These are phyloP conservation scores for Ogataea ganodermae DNA, from an alignment of 805 yeast species.

Conservation along the genomic window DNA sequence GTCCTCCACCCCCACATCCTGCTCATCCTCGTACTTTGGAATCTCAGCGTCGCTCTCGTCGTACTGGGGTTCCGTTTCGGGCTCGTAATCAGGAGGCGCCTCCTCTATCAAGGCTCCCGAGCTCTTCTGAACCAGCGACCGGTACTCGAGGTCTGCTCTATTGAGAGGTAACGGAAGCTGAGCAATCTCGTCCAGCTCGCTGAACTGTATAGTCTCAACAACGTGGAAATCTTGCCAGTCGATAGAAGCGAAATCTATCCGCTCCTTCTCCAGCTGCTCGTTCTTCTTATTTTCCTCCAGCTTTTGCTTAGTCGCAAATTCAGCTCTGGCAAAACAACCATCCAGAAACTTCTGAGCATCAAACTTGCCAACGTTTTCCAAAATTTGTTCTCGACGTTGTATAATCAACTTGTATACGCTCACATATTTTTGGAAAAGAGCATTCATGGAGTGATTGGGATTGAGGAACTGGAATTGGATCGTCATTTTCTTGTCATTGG, in stretches of 20 bases:
- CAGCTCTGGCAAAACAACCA: conserved; percentile 58
- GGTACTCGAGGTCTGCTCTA: conserved; percentile 57
- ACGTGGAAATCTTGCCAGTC: conserved; percentile 87
- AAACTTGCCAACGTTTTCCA: conserved; percentile 27
- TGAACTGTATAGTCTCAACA: conserved; percentile 68
- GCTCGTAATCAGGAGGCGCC: conserved; percentile 43
- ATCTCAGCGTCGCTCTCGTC: conserved; percentile 14
- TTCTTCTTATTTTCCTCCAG: conserved; percentile 33
- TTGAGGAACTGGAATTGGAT: conserved; percentile 71
- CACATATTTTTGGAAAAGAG: conserved; percentile 49
- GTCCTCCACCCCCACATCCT: background rate
- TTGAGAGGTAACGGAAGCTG: conserved; percentile 58
- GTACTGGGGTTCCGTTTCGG: conserved; percentile 8
- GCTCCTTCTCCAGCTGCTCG: conserved; percentile 40
- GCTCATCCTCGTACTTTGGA: conserved; percentile 10
- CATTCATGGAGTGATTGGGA: conserved; percentile 59
- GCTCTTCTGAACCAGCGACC: conserved; percentile 58
- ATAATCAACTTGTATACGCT: conserved; percentile 53
- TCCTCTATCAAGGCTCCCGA: conserved; percentile 38
- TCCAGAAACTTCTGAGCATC: conserved; percentile 40
- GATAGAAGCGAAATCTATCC: conserved; percentile 65
- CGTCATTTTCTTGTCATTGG: conserved; percentile 37
- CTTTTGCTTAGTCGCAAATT: conserved; percentile 42
- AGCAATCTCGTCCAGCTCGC: conserved; percentile 57
- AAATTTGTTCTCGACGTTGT: conserved; percentile 25